Percentiles rank a stretch among this genome's conserved stretches.
Evolutionary conservation across 306 rosid genomes (phyloP).

Genomic region (Begonia loranthoides): DNA sequence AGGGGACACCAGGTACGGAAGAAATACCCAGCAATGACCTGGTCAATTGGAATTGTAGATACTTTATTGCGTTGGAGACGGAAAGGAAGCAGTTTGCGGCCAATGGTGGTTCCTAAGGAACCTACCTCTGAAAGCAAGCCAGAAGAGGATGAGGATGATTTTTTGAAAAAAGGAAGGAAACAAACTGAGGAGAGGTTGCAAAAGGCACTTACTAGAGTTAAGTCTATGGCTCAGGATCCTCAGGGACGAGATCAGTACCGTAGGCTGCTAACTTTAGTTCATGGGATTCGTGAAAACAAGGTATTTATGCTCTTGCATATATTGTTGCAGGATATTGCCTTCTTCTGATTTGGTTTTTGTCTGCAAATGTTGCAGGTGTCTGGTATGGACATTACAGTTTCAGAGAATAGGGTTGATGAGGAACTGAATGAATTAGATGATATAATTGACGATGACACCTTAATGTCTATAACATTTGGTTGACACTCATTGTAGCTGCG

Average conservation of each 20-base stretch:
- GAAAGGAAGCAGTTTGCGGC: constrained; percentile 67
- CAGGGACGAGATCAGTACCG: constrained; percentile 91
- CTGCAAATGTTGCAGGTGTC: constrained; percentile 20
- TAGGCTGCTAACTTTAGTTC: constrained; percentile 67
- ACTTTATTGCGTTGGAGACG: constrained; percentile 90
- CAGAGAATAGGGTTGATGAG: constrained; percentile 53
- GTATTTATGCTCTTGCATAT: constrained; percentile 17
- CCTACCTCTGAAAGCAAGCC: constrained; percentile 18
- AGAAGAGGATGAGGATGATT: constrained; percentile 69
- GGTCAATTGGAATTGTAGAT: constrained; percentile 88
- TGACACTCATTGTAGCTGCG: constrained; percentile 2
- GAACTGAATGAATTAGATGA: constrained; percentile 57
- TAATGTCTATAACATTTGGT: constrained; percentile 58
- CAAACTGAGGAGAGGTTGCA: constrained; percentile 80
- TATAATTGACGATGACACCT: constrained; percentile 59
- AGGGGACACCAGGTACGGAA: constrained; percentile 94
- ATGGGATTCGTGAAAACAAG: constrained; percentile 66
- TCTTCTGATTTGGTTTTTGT: no score
- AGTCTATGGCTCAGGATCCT: constrained; percentile 92
- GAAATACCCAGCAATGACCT: constrained; percentile 49
- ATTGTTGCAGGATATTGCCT: not conserved
- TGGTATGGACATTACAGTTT: constrained; percentile 20
- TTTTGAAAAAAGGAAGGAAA: constrained; percentile 70
- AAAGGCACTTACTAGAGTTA: constrained; percentile 81
- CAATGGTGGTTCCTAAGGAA: constrained; percentile 33